Evolutionary conservation across 768 basidiomycete species (phyloP), one percentile per base, ranked within the genome.

Genomic region (Pleurotus pulmonarius): DNA sequence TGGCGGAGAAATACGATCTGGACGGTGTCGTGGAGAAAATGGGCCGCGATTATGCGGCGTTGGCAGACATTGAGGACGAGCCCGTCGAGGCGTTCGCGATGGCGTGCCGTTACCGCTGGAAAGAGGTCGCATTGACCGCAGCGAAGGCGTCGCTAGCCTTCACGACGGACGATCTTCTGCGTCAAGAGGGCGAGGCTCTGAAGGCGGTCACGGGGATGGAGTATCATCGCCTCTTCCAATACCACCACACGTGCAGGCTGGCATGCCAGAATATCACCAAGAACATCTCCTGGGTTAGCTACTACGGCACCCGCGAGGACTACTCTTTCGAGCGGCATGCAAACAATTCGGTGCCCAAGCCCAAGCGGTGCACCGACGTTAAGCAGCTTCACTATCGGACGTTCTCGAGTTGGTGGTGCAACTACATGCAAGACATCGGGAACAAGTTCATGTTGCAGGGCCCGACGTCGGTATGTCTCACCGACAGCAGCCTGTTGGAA

Each of bases 51-150:
- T 70, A 70, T 55, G 62, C 63, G 7, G 60, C 65, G 49, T 65
- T 71, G 45, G 51, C 65, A 29, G 64, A 72, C 59, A 57, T 72
- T 11, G 65, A 72, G 49, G 61, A 61, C 46, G 70, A 72, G 20
- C 64, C 73, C 38, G 62, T 74, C 61, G 67, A 69, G 22, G 70
- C 71, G 20, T 73, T 73, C 37, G 70, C 69, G 38, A 69, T 73
- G 49, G 73, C 71, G 43, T 70, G 72, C 58, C 69, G 69, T 4
- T 47, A 49, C 29, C 12, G 16, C 5, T 49, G 46, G 44, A 25
- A 16, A 49, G 22, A 22, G 38, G 25, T 59, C 26, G 44, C 46
- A 8, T 5, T 15, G 15, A 5, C 24, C 8, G 51, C 51, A 11
- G 51, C 37, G 16, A 52, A 24, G 22, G 51, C 34, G 7, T n/a